A percentile compares a stretch with the other conserved stretches of the same genome.
phyloP scores from a whole-genome alignment of 306 rosid species.

The Alnus rubra region DNA sequence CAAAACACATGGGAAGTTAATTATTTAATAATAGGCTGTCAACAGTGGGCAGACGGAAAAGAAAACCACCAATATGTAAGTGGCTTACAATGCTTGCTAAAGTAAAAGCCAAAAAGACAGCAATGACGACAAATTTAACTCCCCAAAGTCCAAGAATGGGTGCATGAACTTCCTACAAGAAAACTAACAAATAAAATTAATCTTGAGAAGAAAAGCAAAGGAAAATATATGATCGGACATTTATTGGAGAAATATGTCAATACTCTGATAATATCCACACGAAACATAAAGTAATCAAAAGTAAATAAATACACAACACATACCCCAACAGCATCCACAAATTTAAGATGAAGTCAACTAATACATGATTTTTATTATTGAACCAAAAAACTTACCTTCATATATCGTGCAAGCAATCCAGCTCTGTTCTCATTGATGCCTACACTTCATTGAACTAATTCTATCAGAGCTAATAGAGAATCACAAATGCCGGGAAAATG shows the following conservation, averaged over 20 bases:
- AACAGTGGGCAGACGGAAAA: not conserved
- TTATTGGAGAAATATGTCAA: slow-evolving; percentile 10
- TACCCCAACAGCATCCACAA: slow-evolving; percentile 5
- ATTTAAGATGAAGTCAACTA: not conserved
- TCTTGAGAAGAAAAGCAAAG: slow-evolving; percentile 23
- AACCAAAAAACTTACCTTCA: slow-evolving; percentile 62
- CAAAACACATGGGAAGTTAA: slow-evolving; percentile 16
- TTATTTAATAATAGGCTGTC: slow-evolving; percentile 9
- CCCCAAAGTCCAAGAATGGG: slow-evolving; percentile 86
- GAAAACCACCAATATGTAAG: not conserved
- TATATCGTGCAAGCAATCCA: slow-evolving; percentile 78
- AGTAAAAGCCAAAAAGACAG: slow-evolving; percentile 70
- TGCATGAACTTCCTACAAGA: slow-evolving; percentile 80
- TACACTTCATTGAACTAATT: slow-evolving; percentile 34
- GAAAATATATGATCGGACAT: slow-evolving; percentile 13
- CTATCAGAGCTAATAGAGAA: slow-evolving; percentile 38
- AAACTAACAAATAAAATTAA: slow-evolving; percentile 28
- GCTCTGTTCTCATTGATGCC: slow-evolving; percentile 55
- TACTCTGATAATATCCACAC: slow-evolving; percentile 6
- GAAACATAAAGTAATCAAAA: slow-evolving; percentile 16
- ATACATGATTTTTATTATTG: slow-evolving; percentile 6
- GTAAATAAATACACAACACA: slow-evolving; percentile 12
- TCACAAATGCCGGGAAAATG: not conserved
- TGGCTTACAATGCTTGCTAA: slow-evolving; percentile 91
- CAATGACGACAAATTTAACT: slow-evolving; percentile 70